Conservation (phyloP, 140 eudicot species). For the Erigeron philadelphicus region DNA sequence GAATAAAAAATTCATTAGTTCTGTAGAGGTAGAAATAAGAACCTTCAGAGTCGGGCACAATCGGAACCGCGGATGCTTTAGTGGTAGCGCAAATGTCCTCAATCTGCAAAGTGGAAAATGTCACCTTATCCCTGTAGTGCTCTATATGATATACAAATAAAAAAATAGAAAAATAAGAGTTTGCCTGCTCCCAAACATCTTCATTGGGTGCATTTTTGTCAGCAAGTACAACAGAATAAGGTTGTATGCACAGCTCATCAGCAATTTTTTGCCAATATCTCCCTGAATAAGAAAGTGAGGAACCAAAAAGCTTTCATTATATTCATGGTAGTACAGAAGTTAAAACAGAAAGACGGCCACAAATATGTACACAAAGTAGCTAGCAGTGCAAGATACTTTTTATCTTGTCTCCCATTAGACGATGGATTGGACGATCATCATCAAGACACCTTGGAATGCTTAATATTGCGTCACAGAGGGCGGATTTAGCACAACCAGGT, state of each 20-base stretch:
- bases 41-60: slow-evolving; percentile 93
- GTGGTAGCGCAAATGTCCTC: slow-evolving; percentile 74
- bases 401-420: slow-evolving; percentile 86
- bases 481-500: slow-evolving; percentile 99
- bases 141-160: too few species aligned
- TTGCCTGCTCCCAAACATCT: slow-evolving; percentile 94
- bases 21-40: slow-evolving; percentile 12
- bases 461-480: slow-evolving; percentile 75
- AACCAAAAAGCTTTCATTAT: background rate
- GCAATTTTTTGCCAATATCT: slow-evolving; percentile 78
- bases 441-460: slow-evolving; percentile 53
- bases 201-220: slow-evolving; percentile 99
- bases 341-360: background rate
- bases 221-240: slow-evolving; percentile 78
- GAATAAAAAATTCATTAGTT: background rate
- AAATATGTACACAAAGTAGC: background rate
- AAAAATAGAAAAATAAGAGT: too few species aligned
- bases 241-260: slow-evolving; percentile 60
- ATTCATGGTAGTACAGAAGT: background rate
- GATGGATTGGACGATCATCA: slow-evolving; percentile 83
- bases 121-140: too few species aligned
- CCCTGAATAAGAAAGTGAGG: slow-evolving; percentile 35
- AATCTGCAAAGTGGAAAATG: slow-evolving; percentile 45
- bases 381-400: slow-evolving; percentile 47
- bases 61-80: slow-evolving; percentile 73